A percentile compares a stretch with the other conserved stretches of the same genome.
Conservation (phyloP, 2,329 filamentous ascomycete species). For the Aureobasidium mangrovei region DNA sequence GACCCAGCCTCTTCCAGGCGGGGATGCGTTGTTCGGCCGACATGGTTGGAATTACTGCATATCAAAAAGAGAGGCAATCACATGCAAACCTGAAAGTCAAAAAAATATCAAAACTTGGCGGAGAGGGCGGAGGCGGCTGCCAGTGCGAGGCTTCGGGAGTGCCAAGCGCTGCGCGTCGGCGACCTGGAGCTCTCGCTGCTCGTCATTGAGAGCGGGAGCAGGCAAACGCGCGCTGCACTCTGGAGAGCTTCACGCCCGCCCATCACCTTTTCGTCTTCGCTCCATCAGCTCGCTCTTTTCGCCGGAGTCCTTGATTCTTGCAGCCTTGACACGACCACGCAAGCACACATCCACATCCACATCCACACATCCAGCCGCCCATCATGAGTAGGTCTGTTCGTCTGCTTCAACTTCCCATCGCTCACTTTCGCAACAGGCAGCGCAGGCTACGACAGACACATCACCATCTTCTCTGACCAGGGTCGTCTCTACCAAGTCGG, state of each 20-base stretch:
- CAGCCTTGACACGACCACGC: background rate
- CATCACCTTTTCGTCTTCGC: background rate
- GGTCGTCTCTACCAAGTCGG: constrained; percentile 98
- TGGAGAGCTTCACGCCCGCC: constrained; percentile 7
- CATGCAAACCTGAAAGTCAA: constrained; percentile 2
- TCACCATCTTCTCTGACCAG: constrained; percentile 99
- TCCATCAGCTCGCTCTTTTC: constrained; percentile 1
- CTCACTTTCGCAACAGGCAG: constrained; percentile 46
- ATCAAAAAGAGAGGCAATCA: background rate
- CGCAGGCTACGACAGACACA: constrained; percentile 95
- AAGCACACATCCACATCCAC: background rate
- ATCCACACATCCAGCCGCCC: background rate
- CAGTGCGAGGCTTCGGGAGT: background rate
- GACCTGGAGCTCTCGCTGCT: background rate
- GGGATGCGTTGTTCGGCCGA: constrained; percentile 31
- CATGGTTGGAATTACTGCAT: background rate
- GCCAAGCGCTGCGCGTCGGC: background rate
- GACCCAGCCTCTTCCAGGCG: constrained; percentile 52
- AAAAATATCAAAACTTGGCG: constrained; percentile 1
- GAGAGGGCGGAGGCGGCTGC: background rate
- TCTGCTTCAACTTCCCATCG: background rate
- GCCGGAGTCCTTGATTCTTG: background rate
- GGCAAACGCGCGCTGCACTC: constrained; percentile 5
- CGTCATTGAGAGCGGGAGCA: background rate
- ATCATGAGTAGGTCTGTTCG: constrained; percentile 10